Evolutionary conservation across 1,139 yeast species (phyloP).

Genomic region (Saccharomyces hybrid): DNA sequence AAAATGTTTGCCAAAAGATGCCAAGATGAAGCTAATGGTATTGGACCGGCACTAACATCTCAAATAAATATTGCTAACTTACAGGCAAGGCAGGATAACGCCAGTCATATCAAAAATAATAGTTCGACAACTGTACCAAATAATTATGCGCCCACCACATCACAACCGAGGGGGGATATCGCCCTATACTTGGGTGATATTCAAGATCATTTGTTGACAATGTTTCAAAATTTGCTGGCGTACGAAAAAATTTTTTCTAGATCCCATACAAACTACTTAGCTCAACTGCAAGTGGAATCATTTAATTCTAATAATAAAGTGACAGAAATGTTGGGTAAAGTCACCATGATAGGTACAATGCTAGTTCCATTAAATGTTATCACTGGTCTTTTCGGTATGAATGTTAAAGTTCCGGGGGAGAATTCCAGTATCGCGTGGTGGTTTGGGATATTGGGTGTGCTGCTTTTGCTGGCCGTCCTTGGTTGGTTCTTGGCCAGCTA

Average conservation of each 20-base stretch:
- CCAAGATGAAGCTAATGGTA: slow-evolving; percentile 49
- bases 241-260: slow-evolving; percentile 90
- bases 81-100: slow-evolving; percentile 13
- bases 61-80: slow-evolving; percentile 33
- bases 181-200: slow-evolving; percentile 91
- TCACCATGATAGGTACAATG: slow-evolving; percentile 83
- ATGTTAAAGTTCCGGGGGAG: slow-evolving; percentile 79
- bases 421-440: slow-evolving; percentile 46
- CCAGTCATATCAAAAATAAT: slow-evolving; percentile 1
- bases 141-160: slow-evolving; percentile 5
- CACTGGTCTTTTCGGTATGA: slow-evolving; percentile 95
- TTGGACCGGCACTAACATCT: slow-evolving; percentile 34
- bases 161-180: slow-evolving; percentile 71
- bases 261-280: slow-evolving; percentile 85
- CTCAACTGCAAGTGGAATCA: slow-evolving; percentile 88
- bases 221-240: slow-evolving; percentile 83
- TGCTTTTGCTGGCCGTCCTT: slow-evolving; percentile 34
- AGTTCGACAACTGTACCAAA: slow-evolving; percentile 3
- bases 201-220: slow-evolving; percentile 93
- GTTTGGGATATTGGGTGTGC: slow-evolving; percentile 55
- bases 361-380: slow-evolving; percentile 82
- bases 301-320: slow-evolving; percentile 77
- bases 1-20: slow-evolving; percentile 96
- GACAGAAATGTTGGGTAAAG: slow-evolving; percentile 80
- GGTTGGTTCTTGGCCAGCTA: slow-evolving; percentile 35